Evolutionary conservation across 768 basidiomycete genomes (phyloP).

Genomic region (Fomitopsis serialis): DNA sequence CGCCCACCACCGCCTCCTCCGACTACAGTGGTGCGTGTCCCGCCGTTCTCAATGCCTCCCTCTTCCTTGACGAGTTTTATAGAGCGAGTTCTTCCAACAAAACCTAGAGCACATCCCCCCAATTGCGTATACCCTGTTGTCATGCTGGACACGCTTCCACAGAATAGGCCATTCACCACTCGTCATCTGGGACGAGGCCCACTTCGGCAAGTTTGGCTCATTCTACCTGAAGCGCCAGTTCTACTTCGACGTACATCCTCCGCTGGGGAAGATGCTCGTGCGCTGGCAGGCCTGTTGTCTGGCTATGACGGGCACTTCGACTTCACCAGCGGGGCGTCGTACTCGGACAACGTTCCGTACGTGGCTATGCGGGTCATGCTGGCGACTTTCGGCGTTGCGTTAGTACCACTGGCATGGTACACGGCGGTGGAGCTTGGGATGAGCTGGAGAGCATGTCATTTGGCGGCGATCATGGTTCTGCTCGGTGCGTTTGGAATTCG

Average conservation of each 20-base stretch:
- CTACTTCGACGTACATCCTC: slow-evolving; percentile 99
- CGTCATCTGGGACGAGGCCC: slow-evolving; percentile 99
- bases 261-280: slow-evolving; percentile 99
- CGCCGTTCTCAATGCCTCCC: slow-evolving; percentile 4
- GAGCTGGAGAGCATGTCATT: slow-evolving; percentile 83
- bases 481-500: slow-evolving; percentile 51
- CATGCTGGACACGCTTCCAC: slow-evolving; percentile 94
- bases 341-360: slow-evolving; percentile 83
- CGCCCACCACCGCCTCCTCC: slow-evolving; percentile 61
- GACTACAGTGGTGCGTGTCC: slow-evolving; percentile 36
- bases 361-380: slow-evolving; percentile 94
- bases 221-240: slow-evolving; percentile 98
- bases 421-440: slow-evolving; percentile 93
- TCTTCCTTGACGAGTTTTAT: neutral
- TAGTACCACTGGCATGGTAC: slow-evolving; percentile 97
- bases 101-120: slow-evolving; percentile 77
- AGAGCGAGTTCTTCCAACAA: slow-evolving; percentile 77
- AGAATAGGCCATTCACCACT: slow-evolving; percentile 79
- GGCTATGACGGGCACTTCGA: slow-evolving; percentile 93
- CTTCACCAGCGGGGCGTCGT: slow-evolving; percentile 86
- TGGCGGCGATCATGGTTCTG: slow-evolving; percentile 91
- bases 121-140: slow-evolving; percentile 83
- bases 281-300: slow-evolving; percentile 82
- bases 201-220: slow-evolving; percentile 98
- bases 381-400: slow-evolving; percentile 88